These are phyloP conservation scores for Diutina ranongensis DNA, from an alignment of 1,139 yeast species.

Conservation along the genomic window DNA sequence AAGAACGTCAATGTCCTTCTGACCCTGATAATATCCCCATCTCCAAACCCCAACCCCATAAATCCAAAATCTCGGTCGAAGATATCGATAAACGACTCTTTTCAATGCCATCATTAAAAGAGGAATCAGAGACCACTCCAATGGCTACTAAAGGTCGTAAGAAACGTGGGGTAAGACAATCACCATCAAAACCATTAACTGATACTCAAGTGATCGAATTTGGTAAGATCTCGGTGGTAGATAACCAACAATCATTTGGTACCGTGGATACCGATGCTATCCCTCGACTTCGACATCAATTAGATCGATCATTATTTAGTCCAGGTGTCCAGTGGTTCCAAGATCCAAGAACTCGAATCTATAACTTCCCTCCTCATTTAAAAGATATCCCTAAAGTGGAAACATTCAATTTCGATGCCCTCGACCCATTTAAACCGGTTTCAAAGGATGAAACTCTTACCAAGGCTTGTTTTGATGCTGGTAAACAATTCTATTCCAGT, in stretches of 20 bases:
- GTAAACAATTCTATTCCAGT: slow-evolving; percentile 52
- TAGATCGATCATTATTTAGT: slow-evolving; percentile 60
- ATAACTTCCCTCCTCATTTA: slow-evolving; percentile 56
- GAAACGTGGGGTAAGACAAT: too few relatives aligned
- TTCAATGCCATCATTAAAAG: too few relatives aligned
- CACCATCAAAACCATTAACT: too few relatives aligned
- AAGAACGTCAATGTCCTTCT: neutral
- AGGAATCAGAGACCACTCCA: too few relatives aligned
- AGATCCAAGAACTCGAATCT: slow-evolving; percentile 66
- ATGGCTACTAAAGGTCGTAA: too few relatives aligned
- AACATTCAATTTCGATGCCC: slow-evolving; percentile 52
- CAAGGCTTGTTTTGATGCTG: slow-evolving; percentile 32
- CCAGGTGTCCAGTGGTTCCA: slow-evolving; percentile 77
- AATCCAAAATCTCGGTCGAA: too few relatives aligned
- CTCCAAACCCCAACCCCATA: too few relatives aligned
- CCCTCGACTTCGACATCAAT: slow-evolving; percentile 43
- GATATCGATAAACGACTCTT: too few relatives aligned
- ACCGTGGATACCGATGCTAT: slow-evolving; percentile 11
- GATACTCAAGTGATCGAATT: neutral
- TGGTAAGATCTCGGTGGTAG: neutral
- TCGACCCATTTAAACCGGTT: slow-evolving; percentile 52
- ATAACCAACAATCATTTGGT: neutral
- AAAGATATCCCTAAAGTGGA: slow-evolving; percentile 52
- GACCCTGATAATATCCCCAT: neutral
- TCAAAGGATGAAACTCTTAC: slow-evolving; percentile 49